Evolutionary conservation across 176 grass and related monocot genomes (phyloP), one percentile per base, ranked within the genome.

Genomic region (Puccinellia tenuiflora): DNA sequence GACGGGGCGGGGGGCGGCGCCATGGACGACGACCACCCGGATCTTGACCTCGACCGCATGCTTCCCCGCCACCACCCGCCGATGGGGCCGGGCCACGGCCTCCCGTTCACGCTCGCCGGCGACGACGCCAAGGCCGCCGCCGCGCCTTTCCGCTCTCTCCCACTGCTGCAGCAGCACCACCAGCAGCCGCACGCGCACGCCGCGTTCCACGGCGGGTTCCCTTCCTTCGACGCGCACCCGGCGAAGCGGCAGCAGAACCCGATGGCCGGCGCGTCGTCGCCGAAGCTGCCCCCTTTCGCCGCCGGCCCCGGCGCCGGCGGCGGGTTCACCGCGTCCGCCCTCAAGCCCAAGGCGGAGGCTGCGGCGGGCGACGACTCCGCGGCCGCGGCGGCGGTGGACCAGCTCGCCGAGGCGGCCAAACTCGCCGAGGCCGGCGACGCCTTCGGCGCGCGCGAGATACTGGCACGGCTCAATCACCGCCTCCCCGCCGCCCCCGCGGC

Each of bases 391-490:
- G 63, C 22, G 3, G 65, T 84, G 31, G 80, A 83, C 74, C 80
- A 88, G 80, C 80, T 88, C 24, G 65, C 66, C 62, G 80, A 88
- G 74, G 79, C 89, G 12, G 81, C 83, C 79, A 75, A 60, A 28
- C 87, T 81, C 15, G 74, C 67, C 75, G 73, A 86, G 73, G 83
- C 80, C 45, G 66, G 87, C 51, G 86, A 88, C 64, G 73, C 72
- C 48, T 43, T 81, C 55, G 83, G 72, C 78, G 87, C 94, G 70
- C 92, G 88, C 24, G 87, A 88, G 87, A 92, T 94, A 87, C 89
- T 97, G 94, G 89, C 91, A 85, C 94, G 91, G 87, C 94, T 94
- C 91, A 94, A 94, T 90, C 78, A 90, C 75, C 76, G 82, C 66
- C 91, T 97, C 85, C 91, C 91, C 56, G 78, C 79, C 63, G 85